Evolutionary conservation across 2,329 filamentous ascomycete genomes (phyloP), one percentile per base, ranked within the genome.

Genomic region (Hypoxylon rubiginosum): DNA sequence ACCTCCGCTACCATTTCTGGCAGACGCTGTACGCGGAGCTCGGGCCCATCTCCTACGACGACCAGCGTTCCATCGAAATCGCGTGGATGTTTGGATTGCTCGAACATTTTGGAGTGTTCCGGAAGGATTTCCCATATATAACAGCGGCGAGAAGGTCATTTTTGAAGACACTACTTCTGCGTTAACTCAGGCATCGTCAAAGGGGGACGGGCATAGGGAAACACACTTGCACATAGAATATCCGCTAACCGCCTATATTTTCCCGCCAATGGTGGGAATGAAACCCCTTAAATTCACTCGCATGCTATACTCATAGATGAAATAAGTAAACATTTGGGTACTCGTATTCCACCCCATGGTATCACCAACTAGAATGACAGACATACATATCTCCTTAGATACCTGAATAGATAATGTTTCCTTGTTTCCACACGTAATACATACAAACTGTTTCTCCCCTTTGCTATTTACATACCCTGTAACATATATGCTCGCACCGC

Each of bases 1-100:
- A 10, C 46, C 21, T 49, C 46, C 46, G 46, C 7, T 3, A 15
- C n/a, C 46, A 15, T 49, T 49, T 49, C 46, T 49, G 46, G 46
- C 9, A 49, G 5, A 24, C 21, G 2, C 28, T 49, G 5, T 49
- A 28, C 11, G 10, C n/a, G 46, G 21, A 28, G 19, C 4, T 28
- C 3, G 46, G 21, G 19, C 13, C n/a, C 13, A 28, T 28, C 13
- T 50, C 24, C 17, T 24, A 28, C 3, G 21, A 50, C 5, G 24
- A 50, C 32, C 34, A 6, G 4, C 34, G 34, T 36, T 36, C 13
- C 11, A 15, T 15, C 11, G 6, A 36, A 15, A 15, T 15, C 34
- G 34, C 34, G 6, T 36, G 34, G 34, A 2, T 6, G 13, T 10
- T 36, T 36, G 34, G 34, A 36, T 15, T 36, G 15, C 11, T 15